A percentile compares a stretch with the other conserved stretches of the same genome.
Conservation (phyloP, 1,284 basidiomycete species). For the Tilletia walkeri region DNA sequence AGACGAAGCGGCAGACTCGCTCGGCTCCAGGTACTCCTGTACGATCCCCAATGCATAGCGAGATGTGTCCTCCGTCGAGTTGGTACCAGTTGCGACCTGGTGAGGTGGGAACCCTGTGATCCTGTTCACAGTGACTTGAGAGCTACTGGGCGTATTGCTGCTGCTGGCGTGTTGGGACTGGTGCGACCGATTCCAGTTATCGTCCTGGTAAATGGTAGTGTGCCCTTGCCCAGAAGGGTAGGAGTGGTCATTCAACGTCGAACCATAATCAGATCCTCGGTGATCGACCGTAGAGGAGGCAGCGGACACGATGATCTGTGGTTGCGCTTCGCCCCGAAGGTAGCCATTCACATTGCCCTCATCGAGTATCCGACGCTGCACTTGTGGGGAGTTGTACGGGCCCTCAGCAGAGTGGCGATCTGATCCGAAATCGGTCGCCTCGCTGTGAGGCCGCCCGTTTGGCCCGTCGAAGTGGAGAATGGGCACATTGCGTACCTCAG, state of each 20-base stretch:
- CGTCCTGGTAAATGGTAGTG: not conserved
- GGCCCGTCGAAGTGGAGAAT: slow-evolving; percentile 4
- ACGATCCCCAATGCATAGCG: slow-evolving; percentile 13
- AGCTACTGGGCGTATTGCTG: not conserved
- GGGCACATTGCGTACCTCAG: not conserved
- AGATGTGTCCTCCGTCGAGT: not conserved
- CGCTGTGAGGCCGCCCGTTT: not conserved
- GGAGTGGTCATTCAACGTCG: slow-evolving; percentile 7
- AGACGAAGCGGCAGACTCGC: not conserved
- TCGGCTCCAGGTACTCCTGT: slow-evolving; percentile 10
- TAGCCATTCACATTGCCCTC: not conserved
- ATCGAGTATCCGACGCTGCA: not conserved
- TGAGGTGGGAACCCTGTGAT: slow-evolving; percentile 4
- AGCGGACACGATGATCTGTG: slow-evolving; percentile 12
- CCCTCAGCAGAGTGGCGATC: not conserved
- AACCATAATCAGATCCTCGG: not conserved
- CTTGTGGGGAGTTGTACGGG: not conserved
- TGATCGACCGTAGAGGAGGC: not conserved
- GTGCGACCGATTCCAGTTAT: not conserved
- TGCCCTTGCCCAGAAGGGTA: not conserved
- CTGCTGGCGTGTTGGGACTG: not conserved
- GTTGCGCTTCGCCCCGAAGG: slow-evolving; percentile 1
- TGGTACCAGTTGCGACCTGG: not conserved
- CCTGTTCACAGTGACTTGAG: not conserved
- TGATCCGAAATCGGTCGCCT: not conserved